Evolutionary conservation across 176 grass and related monocot species (phyloP), one percentile per base, ranked within the genome.

Genomic region (Zoysia japonica): DNA sequence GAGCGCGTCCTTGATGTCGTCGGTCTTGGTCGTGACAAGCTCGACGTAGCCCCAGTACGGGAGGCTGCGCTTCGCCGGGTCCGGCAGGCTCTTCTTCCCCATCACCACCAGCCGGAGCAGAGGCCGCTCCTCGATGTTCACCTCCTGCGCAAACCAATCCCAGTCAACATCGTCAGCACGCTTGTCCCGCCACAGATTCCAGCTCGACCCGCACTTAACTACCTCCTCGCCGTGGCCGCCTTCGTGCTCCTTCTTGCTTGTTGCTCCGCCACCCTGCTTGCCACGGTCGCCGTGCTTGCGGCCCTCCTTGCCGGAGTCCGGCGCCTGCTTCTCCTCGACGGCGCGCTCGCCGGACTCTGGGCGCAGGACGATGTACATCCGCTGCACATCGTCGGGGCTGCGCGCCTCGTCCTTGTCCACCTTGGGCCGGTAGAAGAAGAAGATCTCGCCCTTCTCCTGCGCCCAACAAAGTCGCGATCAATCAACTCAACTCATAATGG

Each of bases 341-440:
- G 54, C 47, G 45, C 83, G 65, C 36, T 72, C 76, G 67, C 36
- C 82, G 36, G 89, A 82, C 75, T 97, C 91, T 0, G 89, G 91
- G 3, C 94, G 83, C 73, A 97, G 81, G 41, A 94, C 87, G 69
- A 97, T 75, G 82, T 90, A 94, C 79, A 97, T 54, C 42, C 87
- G 79, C 84, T 97, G 91, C 52, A 97, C 89, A 67, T 97, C 87
- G 28, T 88, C 85, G 38, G 83, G 44, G 47, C 89, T 28, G 72
- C 28, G 87, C 56, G 91, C 91, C 87, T 87, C 85, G 2, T 94
- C 89, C 77, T 74, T 88, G 80, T 74, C 87, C 45, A 97, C 91
- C 80, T 94, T 97, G 40, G 94, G 89, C 20, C 94, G 83, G 84
- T 94, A 97, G 85, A 97, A 94, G 89, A 97, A 97, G 82, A 94